These are phyloP conservation scores for Barnettozyma siamensis DNA, from an alignment of 805 yeast species.

Conservation along the genomic window DNA sequence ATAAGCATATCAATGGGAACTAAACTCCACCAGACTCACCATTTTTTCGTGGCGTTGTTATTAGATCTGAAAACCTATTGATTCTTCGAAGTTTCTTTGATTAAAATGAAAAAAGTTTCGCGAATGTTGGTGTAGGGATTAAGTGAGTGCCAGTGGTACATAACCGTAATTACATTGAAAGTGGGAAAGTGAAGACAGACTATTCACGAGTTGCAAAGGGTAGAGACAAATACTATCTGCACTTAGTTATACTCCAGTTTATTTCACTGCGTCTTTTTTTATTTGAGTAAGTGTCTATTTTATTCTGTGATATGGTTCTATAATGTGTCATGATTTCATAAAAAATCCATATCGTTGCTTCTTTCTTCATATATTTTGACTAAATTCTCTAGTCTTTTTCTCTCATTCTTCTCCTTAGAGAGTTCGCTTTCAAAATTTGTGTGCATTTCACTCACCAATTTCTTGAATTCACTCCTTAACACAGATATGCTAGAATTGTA, in stretches of 20 bases:
- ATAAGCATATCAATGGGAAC: background rate
- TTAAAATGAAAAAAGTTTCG: background rate
- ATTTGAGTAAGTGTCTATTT: too few relatives aligned
- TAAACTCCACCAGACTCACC: background rate
- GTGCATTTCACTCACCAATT: conserved; percentile 55
- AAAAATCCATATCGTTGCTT: conserved; percentile 11
- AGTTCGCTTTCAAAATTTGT: conserved; percentile 55
- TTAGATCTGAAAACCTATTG: background rate
- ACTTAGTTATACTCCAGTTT: too few relatives aligned
- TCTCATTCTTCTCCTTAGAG: conserved; percentile 46
- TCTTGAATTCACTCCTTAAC: conserved; percentile 63
- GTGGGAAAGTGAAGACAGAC: too few relatives aligned
- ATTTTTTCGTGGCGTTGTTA: too few relatives aligned
- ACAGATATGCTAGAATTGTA: conserved; percentile 43
- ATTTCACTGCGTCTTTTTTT: too few relatives aligned
- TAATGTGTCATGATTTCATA: background rate
- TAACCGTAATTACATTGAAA: too few relatives aligned
- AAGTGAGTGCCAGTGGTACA: too few relatives aligned
- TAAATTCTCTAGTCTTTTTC: conserved; percentile 39
- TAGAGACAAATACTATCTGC: too few relatives aligned
- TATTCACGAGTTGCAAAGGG: too few relatives aligned
- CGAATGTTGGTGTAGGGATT: background rate
- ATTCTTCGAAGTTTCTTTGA: background rate
- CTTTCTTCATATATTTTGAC: conserved; percentile 28
- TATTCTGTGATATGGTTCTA: too few relatives aligned